phyloP scores from a whole-genome alignment of 495 filamentous ascomycete genomes.

The Friedmanniomyces endolithicus region DNA sequence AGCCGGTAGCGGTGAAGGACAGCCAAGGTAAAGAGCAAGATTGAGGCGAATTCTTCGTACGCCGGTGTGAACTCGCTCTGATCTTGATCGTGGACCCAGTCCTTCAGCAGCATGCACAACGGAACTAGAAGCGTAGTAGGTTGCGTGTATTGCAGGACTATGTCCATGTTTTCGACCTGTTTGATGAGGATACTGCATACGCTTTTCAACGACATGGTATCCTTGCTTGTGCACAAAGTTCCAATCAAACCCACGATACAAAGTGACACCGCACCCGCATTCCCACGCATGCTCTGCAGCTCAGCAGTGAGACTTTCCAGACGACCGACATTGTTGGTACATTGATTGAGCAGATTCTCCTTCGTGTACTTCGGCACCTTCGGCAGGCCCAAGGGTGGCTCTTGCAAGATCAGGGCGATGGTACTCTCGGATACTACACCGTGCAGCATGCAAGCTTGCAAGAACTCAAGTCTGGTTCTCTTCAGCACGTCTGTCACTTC shows the following conservation, averaged over 20 bases:
- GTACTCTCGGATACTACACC: slow-evolving; percentile 62
- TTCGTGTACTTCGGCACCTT: slow-evolving; percentile 61
- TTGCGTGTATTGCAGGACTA: slow-evolving; percentile 74
- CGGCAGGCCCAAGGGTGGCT: slow-evolving; percentile 74
- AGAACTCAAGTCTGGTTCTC: slow-evolving; percentile 48
- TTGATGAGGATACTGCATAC: slow-evolving; percentile 70
- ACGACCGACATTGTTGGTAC: slow-evolving; percentile 54
- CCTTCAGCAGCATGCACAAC: slow-evolving; percentile 71
- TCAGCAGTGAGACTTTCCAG: slow-evolving; percentile 64
- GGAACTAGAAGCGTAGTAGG: slow-evolving; percentile 65
- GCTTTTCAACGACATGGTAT: slow-evolving; percentile 80
- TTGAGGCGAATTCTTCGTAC: slow-evolving; percentile 90
- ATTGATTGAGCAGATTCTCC: slow-evolving; percentile 62
- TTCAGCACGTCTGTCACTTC: slow-evolving; percentile 46
- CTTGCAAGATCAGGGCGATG: slow-evolving; percentile 70
- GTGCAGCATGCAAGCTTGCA: slow-evolving; percentile 83
- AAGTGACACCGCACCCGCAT: slow-evolving; percentile 76
- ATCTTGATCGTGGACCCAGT: slow-evolving; percentile 88
- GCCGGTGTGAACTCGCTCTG: slow-evolving; percentile 89
- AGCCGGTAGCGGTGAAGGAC: slow-evolving; percentile 78
- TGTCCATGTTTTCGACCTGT: slow-evolving; percentile 67
- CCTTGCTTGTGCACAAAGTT: slow-evolving; percentile 64
- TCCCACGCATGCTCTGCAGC: slow-evolving; percentile 87
- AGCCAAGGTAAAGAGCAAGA: slow-evolving; percentile 69
- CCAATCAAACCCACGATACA: slow-evolving; percentile 75